Conservation (phyloP, 441 rosid species). For the Viola pubescens region DNA sequence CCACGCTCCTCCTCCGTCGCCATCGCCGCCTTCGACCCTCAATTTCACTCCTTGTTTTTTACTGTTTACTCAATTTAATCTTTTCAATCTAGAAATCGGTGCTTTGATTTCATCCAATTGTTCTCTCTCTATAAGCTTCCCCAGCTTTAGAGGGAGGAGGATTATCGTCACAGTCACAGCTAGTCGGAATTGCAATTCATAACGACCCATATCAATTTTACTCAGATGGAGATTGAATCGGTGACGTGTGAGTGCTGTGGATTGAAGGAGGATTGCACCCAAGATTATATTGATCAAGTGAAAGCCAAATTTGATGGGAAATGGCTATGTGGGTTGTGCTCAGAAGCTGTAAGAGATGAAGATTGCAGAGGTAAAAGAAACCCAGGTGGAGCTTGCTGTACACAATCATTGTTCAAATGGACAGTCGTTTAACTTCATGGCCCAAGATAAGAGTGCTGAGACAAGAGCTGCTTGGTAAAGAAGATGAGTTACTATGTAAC, state of each 20-base stretch:
- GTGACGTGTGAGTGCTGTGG: constrained; percentile 87
- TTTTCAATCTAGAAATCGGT: too few species aligned
- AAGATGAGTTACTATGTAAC: constrained; percentile 40
- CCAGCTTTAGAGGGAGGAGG: too few species aligned
- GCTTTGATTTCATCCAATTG: too few species aligned
- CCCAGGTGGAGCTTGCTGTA: constrained; percentile 12
- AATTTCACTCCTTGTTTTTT: too few species aligned
- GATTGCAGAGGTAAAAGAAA: constrained; percentile 34
- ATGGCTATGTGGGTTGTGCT: constrained; percentile 95
- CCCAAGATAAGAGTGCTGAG: constrained; percentile 49
- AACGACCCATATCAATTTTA: background rate
- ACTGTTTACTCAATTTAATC: too few species aligned
- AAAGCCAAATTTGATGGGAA: constrained; percentile 75
- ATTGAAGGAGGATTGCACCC: too few species aligned
- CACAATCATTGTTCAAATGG: constrained; percentile 9
- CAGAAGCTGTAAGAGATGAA: constrained; percentile 87
- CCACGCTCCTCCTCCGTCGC: too few species aligned
- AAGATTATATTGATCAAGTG: constrained; percentile 60
- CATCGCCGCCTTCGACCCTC: too few species aligned
- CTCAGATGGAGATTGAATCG: constrained; percentile 69
- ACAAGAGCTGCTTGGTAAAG: constrained; percentile 63
- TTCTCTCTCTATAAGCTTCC: too few species aligned
- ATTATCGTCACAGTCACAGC: too few species aligned
- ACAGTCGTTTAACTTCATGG: constrained; percentile 35
- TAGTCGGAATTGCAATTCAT: constrained; percentile 20